phyloP scores from a whole-genome alignment of 441 rosid species.

The Populus hybrid region DNA sequence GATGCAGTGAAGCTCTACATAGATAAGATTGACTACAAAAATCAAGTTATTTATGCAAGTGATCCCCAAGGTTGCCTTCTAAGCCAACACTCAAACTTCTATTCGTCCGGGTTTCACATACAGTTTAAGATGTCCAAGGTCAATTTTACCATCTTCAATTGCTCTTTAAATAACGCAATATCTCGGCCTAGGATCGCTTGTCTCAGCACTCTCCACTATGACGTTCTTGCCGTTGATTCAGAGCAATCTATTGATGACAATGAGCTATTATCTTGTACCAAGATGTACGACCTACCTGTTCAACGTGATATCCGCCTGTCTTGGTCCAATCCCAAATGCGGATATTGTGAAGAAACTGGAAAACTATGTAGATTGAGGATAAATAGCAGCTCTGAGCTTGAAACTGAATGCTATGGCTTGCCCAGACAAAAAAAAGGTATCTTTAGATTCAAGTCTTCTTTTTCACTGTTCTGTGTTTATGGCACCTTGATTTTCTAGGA shows the following conservation, averaged over 20 bases:
- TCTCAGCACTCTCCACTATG: background rate
- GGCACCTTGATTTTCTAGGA: background rate
- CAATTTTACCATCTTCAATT: background rate
- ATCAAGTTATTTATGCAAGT: background rate
- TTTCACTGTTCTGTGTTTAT: no score
- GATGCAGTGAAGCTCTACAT: background rate
- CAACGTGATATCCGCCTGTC: background rate
- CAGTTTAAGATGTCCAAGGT: background rate
- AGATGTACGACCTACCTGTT: background rate
- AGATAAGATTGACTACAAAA: no score
- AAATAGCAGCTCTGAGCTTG: background rate
- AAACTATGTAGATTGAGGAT: background rate
- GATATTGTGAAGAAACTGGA: background rate
- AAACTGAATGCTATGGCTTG: background rate
- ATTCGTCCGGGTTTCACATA: background rate
- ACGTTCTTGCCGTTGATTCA: background rate
- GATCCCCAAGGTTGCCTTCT: background rate
- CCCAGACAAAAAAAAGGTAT: background rate
- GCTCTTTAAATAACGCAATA: background rate
- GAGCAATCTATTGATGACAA: background rate
- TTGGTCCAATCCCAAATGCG: background rate
- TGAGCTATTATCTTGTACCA: background rate
- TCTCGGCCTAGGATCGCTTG: background rate
- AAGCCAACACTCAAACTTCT: background rate
- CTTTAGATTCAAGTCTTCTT: no score